Evolutionary conservation across 768 basidiomycete genomes (phyloP), one percentile per base, ranked within the genome.

Genomic region (Russula griseocarnosa): DNA sequence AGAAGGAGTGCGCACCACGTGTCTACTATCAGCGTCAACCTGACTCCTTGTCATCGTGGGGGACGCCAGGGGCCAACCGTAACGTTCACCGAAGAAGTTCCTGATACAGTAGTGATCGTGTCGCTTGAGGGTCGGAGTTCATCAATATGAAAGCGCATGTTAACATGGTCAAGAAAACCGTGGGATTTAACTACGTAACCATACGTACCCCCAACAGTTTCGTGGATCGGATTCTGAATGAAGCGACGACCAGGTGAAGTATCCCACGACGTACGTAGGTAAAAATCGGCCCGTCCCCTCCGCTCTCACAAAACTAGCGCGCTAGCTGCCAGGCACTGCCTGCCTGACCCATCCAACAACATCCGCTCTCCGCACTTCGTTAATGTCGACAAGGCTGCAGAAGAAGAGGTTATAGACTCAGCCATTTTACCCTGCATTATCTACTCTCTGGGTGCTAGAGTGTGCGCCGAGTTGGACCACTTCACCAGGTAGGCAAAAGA

Each of bases 181-280:
- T 7, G 32, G 40, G 22, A n/a, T 32, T 49, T 47, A 14, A 42
- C 55, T 20, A 42, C 28, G 30, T 51, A 51, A n/a, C n/a, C n/a
- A n/a, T n/a, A n/a, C n/a, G n/a, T 24, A 22, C 55, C 26, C n/a
- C 34, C 24, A 5, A 47, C 22, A 47, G n/a, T 26, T 14, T 24
- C 14, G 54, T 62, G 52, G 61, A 62, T 62, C 47, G 18, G 36
- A 30, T 56, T 40, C 28, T 30, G 44, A 51, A 55, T 22, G 38
- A 14, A 44, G 42, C 26, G 0, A 34, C 52, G 36, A 13, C 8
- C 11, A 5, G n/a, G n/a, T n/a, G n/a, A n/a, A n/a, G n/a, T n/a
- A n/a, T n/a, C n/a, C 30, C 30, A 8, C 20, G 42, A 10, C 22
- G 53, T 24, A 14, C 38, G 26, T 3, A 11, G 34, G 34, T 34